These are phyloP conservation scores for Diatrype stigma DNA, from an alignment of 2,329 filamentous ascomycete species.

Conservation along the genomic window DNA sequence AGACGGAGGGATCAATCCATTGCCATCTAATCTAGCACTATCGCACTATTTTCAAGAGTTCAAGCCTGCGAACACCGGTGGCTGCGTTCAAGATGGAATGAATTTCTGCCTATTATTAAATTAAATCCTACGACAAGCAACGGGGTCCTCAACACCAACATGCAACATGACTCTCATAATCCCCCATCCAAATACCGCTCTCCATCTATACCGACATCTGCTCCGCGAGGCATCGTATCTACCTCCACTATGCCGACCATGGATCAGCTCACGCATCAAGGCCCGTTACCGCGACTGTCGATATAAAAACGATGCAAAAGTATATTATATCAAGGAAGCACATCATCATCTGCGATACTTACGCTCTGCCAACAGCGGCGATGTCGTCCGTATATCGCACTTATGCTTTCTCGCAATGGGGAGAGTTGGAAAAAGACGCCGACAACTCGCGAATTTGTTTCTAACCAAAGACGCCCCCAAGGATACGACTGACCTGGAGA, in stretches of 20 bases:
- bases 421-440: constrained; percentile 46
- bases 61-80: too few species aligned
- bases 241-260: constrained; percentile 44
- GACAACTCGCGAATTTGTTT: constrained; percentile 37
- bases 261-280: constrained; percentile 39
- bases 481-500: constrained; percentile 38
- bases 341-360: constrained; percentile 42
- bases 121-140: too few species aligned
- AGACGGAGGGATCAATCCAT: too few species aligned
- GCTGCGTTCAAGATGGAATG: too few species aligned
- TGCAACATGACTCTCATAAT: constrained; percentile 31
- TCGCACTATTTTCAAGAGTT: too few species aligned
- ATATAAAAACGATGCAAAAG: constrained; percentile 15
- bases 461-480: constrained; percentile 35
- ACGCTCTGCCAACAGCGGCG: constrained; percentile 50
- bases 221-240: constrained; percentile 60
- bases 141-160: background rate
- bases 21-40: too few species aligned
- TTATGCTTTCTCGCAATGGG: constrained; percentile 50
- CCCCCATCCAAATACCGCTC: constrained; percentile 25
- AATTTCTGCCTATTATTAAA: too few species aligned
- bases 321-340: constrained; percentile 38
- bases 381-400: constrained; percentile 40
- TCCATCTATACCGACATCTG: constrained; percentile 54
- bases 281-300: constrained; percentile 41